phyloP scores from a whole-genome alignment of 192 early-diverging fungal genomes.

The Phycomyces nitens region DNA sequence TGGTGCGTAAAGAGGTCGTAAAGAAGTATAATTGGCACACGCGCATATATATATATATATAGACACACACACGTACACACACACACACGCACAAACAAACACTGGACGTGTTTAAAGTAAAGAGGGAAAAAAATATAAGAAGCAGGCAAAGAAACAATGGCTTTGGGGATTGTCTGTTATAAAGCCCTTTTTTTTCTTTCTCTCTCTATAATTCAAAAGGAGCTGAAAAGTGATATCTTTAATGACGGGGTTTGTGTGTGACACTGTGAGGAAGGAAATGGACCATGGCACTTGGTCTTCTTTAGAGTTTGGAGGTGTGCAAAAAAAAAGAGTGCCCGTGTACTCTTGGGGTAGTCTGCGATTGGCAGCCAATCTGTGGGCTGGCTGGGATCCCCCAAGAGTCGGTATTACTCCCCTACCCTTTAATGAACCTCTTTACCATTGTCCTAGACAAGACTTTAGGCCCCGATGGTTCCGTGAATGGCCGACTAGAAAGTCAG shows the following conservation, averaged over 20 bases:
- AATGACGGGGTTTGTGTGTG: neutral
- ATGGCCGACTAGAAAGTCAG: constrained; percentile 7
- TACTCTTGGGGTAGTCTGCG: too few relatives aligned
- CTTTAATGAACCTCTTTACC: neutral
- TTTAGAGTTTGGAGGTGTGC: too few relatives aligned
- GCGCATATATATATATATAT: too few relatives aligned
- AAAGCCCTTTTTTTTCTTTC: neutral
- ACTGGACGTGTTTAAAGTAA: too few relatives aligned
- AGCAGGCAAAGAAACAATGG: too few relatives aligned
- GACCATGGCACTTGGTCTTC: neutral
- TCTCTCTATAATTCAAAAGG: neutral
- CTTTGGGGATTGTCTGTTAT: neutral
- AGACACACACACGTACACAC: too few relatives aligned
- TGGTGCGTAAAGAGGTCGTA: neutral
- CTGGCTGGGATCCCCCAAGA: too few relatives aligned
- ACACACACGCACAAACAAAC: too few relatives aligned
- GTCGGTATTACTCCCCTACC: too few relatives aligned
- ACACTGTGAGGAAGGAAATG: neutral
- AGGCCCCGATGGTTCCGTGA: constrained; percentile 23
- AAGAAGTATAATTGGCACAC: neutral
- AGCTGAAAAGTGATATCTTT: neutral
- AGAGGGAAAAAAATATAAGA: too few relatives aligned
- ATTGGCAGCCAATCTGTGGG: too few relatives aligned
- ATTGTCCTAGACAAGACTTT: constrained; percentile 10
- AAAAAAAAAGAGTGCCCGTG: too few relatives aligned